A percentile compares a stretch with the other conserved stretches of the same genome.
phyloP scores from a whole-genome alignment of 345 rosid genomes.

The Iberis pinnata region DNA sequence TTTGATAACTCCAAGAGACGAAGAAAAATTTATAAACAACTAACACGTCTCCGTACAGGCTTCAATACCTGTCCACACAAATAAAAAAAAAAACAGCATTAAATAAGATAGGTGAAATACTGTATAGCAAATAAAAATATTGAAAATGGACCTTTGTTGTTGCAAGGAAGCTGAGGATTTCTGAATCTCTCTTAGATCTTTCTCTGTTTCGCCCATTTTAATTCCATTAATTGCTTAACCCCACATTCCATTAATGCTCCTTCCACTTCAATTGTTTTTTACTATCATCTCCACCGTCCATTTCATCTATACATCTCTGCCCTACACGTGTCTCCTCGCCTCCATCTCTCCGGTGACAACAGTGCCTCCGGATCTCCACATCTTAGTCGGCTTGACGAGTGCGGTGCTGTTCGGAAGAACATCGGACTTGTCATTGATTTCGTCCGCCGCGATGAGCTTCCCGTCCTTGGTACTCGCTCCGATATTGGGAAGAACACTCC shows the following conservation, averaged over 20 bases:
- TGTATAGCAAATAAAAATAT: background rate
- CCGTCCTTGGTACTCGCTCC: slow-evolving; percentile 49
- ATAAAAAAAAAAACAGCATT: slow-evolving; percentile 15
- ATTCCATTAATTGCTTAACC: slow-evolving; percentile 48
- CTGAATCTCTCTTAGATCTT: slow-evolving; percentile 14
- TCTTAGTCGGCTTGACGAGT: slow-evolving; percentile 77
- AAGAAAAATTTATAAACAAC: background rate
- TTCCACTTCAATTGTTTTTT: slow-evolving; percentile 25
- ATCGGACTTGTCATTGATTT: slow-evolving; percentile 83
- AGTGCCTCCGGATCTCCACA: slow-evolving; percentile 99
- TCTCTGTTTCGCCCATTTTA: slow-evolving; percentile 43
- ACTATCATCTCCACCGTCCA: slow-evolving; percentile 27
- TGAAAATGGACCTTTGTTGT: slow-evolving; percentile 24
- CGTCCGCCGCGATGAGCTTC: slow-evolving; percentile 55
- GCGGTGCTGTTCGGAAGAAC: slow-evolving; percentile 46
- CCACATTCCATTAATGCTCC: slow-evolving; percentile 44
- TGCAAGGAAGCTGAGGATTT: too few relatives aligned
- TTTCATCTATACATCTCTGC: slow-evolving; percentile 21
- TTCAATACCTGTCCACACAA: too few relatives aligned
- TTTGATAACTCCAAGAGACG: slow-evolving; percentile 19
- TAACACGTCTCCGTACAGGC: too few relatives aligned
- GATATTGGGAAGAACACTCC: slow-evolving; percentile 58
- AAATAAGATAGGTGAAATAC: slow-evolving; percentile 12
- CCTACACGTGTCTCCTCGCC: slow-evolving; percentile 63
- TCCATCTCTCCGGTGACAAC: slow-evolving; percentile 87